Evolutionary conservation across 495 filamentous ascomycete species (phyloP).

Genomic region (Aspergillus indologenus): DNA sequence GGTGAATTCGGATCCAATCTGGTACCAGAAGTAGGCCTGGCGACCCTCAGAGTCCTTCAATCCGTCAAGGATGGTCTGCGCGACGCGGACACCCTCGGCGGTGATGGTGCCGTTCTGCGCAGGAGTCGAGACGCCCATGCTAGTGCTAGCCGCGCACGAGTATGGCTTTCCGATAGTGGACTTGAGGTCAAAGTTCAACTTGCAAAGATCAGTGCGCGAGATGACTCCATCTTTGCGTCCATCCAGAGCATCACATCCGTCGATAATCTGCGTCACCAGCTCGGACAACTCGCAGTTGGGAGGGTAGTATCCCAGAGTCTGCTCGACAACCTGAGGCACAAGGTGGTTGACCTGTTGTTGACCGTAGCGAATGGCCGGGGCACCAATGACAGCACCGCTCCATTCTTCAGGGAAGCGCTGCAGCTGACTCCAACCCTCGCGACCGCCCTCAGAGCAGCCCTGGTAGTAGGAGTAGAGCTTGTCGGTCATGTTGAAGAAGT

Average conservation of each 20-base stretch:
- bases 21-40: constrained; percentile 47
- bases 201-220: constrained; percentile 47
- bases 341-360: constrained; percentile 7
- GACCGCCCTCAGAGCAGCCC: constrained; percentile 52
- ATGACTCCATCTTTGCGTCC: constrained; percentile 49
- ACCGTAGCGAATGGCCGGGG: constrained; percentile 26
- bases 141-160: constrained; percentile 27
- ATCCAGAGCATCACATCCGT: constrained; percentile 47
- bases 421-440: constrained; percentile 48
- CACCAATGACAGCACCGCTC: constrained; percentile 45
- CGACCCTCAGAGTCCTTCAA: constrained; percentile 42
- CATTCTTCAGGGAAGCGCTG: constrained; percentile 45
- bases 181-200: constrained; percentile 37
- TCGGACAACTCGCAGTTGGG: constrained; percentile 74
- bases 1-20: constrained; percentile 34
- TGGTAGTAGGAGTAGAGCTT: constrained; percentile 54
- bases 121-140: constrained; percentile 22
- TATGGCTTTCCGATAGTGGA: constrained; percentile 42
- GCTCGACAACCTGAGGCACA: constrained; percentile 61
- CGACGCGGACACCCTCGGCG: constrained; percentile 35
- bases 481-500: constrained; percentile 28
- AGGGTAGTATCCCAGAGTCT: constrained; percentile 73
- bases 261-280: constrained; percentile 62
- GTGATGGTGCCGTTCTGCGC: constrained; percentile 46
- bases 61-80: constrained; percentile 40